A percentile compares a stretch with the other conserved stretches of the same genome.
Evolutionary conservation across 129 eudicot genomes (phyloP).

Genomic region (Chrysanthemum seticuspe): DNA sequence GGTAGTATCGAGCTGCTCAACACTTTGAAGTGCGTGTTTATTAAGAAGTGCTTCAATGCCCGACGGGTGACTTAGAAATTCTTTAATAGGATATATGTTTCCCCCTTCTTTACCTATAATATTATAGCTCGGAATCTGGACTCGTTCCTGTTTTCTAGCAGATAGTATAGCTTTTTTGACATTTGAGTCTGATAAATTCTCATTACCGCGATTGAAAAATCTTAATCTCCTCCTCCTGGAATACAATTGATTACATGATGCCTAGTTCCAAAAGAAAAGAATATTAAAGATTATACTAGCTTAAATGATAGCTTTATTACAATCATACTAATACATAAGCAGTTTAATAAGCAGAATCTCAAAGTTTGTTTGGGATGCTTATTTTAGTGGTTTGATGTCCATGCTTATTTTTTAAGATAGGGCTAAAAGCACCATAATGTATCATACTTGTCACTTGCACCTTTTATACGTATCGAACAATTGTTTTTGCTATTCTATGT

Average conservation of each 20-base stretch:
- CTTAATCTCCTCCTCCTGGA: constrained; percentile 60
- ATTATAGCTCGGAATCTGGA: constrained; percentile 51
- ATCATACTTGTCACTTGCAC: no score
- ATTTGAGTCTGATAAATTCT: constrained; percentile 38
- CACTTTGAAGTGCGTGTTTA: constrained; percentile 57
- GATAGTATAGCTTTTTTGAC: constrained; percentile 63
- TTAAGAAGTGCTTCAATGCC: constrained; percentile 78
- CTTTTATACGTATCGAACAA: no score
- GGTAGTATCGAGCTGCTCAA: constrained; percentile 61
- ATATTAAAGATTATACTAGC: constrained; percentile 9
- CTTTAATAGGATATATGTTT: constrained; percentile 44
- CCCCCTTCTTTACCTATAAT: constrained; percentile 26
- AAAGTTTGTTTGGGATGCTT: no score
- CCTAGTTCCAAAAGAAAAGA: constrained; percentile 29
- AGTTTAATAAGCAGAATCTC: no score
- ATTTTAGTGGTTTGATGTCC: not conserved
- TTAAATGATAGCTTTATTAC: not conserved
- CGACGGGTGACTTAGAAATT: constrained; percentile 77
- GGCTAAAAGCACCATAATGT: no score
- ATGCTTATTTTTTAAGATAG: not conserved
- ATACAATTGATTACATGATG: constrained; percentile 20
- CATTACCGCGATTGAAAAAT: constrained; percentile 32
- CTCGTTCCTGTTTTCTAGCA: constrained; percentile 71
- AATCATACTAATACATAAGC: not conserved
- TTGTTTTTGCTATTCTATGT: no score